Percentiles rank a stretch among this genome's conserved stretches.
These are phyloP conservation scores for Russula abietina DNA, from an alignment of 768 basidiomycete genomes.

Conservation along the genomic window DNA sequence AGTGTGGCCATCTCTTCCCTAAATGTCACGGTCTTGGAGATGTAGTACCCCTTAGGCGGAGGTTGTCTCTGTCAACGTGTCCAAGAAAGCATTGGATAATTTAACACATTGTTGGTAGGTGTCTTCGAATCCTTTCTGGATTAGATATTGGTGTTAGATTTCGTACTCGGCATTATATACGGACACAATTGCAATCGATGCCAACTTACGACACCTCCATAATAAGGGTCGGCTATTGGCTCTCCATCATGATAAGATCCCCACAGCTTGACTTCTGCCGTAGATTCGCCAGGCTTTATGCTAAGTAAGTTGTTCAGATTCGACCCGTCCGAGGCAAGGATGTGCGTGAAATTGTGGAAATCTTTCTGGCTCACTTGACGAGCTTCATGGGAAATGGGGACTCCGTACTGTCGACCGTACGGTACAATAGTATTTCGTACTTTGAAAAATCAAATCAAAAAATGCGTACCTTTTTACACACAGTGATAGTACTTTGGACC, in stretches of 20 bases:
- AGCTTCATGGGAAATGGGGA: conserved; percentile 65
- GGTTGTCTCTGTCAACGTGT: conserved; percentile 43
- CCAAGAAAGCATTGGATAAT: conserved; percentile 76
- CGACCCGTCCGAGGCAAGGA: conserved; percentile 76
- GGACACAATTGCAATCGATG: conserved; percentile 4
- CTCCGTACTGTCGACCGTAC: conserved; percentile 44
- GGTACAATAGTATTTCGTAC: background rate
- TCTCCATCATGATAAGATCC: conserved; percentile 67
- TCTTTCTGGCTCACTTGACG: conserved; percentile 61
- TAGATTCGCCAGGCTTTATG: conserved; percentile 43
- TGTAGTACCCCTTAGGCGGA: no score
- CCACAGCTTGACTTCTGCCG: conserved; percentile 69
- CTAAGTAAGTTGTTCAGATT: conserved; percentile 61
- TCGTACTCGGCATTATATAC: background rate
- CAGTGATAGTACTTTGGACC: conserved; percentile 53
- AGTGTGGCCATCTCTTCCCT: background rate
- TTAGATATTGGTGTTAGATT: background rate
- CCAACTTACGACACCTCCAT: conserved; percentile 53
- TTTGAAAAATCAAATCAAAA: background rate
- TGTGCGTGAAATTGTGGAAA: conserved; percentile 72
- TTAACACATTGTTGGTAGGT: conserved; percentile 71
- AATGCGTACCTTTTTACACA: conserved; percentile 60
- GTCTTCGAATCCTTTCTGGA: conserved; percentile 63
- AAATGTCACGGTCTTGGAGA: no score
- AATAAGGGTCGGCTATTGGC: conserved; percentile 83